Conservation (phyloP, 2,329 filamentous ascomycete genomes). For the Aspergillus sojae region DNA sequence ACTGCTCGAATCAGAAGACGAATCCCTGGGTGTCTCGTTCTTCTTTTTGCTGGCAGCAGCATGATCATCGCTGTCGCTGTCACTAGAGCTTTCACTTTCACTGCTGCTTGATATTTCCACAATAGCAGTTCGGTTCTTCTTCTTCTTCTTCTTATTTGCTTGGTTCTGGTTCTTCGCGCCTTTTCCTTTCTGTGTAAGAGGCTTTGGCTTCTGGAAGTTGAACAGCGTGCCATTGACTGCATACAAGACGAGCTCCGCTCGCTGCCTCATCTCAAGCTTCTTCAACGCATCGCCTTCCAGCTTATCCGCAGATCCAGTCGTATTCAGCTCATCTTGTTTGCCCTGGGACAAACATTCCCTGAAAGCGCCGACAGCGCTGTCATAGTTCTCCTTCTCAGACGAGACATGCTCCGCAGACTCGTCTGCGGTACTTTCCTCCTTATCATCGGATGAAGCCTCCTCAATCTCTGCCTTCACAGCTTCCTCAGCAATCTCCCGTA, state of each 20-base stretch:
- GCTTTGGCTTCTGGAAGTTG: slow-evolving; percentile 27
- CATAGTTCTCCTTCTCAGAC: slow-evolving; percentile 35
- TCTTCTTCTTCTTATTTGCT: slow-evolving; percentile 41
- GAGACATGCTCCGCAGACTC: slow-evolving; percentile 14
- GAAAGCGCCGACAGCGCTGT: slow-evolving; percentile 58
- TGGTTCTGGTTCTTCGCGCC: slow-evolving; percentile 20
- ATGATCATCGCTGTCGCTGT: slow-evolving; percentile 30
- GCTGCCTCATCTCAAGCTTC: slow-evolving; percentile 38
- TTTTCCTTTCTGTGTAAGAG: slow-evolving; percentile 25
- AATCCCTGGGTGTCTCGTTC: slow-evolving; percentile 19
- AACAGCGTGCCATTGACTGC: slow-evolving; percentile 35
- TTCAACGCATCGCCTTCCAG: slow-evolving; percentile 29
- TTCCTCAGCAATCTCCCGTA: slow-evolving; percentile 68
- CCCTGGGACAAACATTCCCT: slow-evolving; percentile 29
- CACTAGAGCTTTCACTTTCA: slow-evolving; percentile 37
- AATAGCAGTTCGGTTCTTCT: slow-evolving; percentile 43
- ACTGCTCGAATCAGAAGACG: slow-evolving; percentile 18
- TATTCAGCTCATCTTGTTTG: slow-evolving; percentile 28
- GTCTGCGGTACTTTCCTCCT: slow-evolving; percentile 20
- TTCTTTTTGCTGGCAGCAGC: slow-evolving; percentile 11
- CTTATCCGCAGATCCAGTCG: slow-evolving; percentile 21
- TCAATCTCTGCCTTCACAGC: slow-evolving; percentile 51
- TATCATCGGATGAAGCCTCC: slow-evolving; percentile 17
- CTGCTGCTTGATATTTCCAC: slow-evolving; percentile 48
- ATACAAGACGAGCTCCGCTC: slow-evolving; percentile 43